Conservation (phyloP, 805 yeast genomes). For the Yamadazyma insecticola region DNA sequence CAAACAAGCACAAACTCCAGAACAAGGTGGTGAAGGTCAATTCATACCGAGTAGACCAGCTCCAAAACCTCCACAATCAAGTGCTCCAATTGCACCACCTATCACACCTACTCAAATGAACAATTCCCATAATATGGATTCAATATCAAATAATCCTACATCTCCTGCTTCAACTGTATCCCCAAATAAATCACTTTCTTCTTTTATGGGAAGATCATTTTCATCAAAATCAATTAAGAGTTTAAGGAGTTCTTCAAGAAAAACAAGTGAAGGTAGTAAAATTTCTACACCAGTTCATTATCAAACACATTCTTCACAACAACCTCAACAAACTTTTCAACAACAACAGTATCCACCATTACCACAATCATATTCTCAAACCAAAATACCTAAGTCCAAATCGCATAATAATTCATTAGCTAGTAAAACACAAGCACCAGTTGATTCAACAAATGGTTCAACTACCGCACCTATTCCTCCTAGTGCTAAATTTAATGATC, state of each 20-base stretch:
- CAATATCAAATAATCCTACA: conserved; percentile 2
- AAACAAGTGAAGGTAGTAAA: conserved; percentile 11
- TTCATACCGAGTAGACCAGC: conserved; percentile 67
- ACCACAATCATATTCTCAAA: too few relatives aligned
- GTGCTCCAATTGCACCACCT: conserved; percentile 8
- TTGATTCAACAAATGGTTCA: conserved; percentile 14
- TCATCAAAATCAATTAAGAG: conserved; percentile 35
- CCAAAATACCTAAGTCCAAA: conserved; percentile 34
- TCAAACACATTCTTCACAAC: neutral
- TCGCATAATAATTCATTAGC: conserved; percentile 37
- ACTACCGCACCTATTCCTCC: conserved; percentile 36
- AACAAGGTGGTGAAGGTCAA: conserved; percentile 26
- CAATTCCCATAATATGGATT: too few relatives aligned
- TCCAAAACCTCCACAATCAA: conserved; percentile 49
- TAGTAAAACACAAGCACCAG: conserved; percentile 16
- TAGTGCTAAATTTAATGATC: conserved; percentile 22
- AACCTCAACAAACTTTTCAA: neutral
- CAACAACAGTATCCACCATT: neutral
- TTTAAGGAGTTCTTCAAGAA: conserved; percentile 20
- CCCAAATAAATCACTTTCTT: conserved; percentile 8
- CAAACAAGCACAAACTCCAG: conserved; percentile 4
- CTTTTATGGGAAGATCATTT: conserved; percentile 30
- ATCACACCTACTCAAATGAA: too few relatives aligned
- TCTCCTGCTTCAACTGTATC: conserved; percentile 5
- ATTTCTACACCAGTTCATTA: conserved; percentile 10